Conservation (phyloP, 768 basidiomycete species). For the Lepiota brunneoincarnata region DNA sequence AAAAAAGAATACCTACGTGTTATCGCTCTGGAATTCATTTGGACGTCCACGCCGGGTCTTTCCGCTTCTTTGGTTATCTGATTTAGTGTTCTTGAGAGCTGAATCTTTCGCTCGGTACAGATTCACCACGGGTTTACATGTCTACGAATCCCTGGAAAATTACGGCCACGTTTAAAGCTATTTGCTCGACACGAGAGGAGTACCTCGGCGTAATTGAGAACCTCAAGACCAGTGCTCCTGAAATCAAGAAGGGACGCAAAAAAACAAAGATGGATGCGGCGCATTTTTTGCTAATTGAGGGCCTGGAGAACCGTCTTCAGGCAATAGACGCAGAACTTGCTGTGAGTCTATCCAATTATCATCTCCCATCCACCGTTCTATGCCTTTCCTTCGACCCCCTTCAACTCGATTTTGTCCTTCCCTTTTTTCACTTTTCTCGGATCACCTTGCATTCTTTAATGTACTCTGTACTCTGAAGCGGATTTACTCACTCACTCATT, state of each 20-base stretch:
- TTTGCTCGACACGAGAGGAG: conserved; percentile 72
- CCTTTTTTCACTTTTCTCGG: background rate
- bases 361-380: conserved; percentile 12
- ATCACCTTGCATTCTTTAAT: conserved; percentile 9
- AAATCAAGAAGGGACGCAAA: conserved; percentile 46
- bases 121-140: conserved; percentile 80
- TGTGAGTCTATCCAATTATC: conserved; percentile 46
- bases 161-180: conserved; percentile 68
- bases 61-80: conserved; percentile 4
- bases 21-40: background rate
- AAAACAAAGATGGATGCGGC: conserved; percentile 52
- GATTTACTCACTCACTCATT: background rate
- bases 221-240: conserved; percentile 52
- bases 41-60: background rate
- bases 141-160: conserved; percentile 93
- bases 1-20: too few species aligned
- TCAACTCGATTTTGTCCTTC: conserved; percentile 6
- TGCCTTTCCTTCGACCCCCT: conserved; percentile 3
- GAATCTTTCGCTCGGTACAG: conserved; percentile 37
- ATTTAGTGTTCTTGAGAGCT: conserved; percentile 21
- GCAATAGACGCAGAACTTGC: conserved; percentile 65
- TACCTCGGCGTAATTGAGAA: conserved; percentile 63
- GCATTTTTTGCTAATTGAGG: conserved; percentile 60
- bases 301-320: conserved; percentile 63
- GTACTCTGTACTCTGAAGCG: conserved; percentile 1